A percentile compares a stretch with the other conserved stretches of the same genome.
These are phyloP conservation scores for Stipa capillata DNA, from an alignment of 176 grass and related monocot species.

Conservation along the genomic window DNA sequence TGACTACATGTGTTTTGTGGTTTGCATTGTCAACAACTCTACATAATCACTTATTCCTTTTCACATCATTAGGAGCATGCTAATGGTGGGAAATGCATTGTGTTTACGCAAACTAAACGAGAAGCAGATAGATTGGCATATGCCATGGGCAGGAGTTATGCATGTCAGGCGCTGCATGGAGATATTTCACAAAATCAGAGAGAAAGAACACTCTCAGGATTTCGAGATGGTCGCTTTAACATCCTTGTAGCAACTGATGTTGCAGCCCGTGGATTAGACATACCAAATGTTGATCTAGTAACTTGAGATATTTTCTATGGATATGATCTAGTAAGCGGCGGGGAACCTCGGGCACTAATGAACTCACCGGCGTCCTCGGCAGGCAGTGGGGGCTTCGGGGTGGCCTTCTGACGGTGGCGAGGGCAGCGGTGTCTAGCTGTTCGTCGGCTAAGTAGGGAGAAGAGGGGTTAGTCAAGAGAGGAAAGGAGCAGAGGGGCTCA, in stretches of 20 bases:
- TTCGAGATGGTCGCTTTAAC: slow-evolving; percentile 72
- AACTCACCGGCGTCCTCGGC: too few species aligned
- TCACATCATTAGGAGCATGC: slow-evolving; percentile 54
- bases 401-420: too few species aligned
- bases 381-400: too few species aligned
- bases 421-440: too few species aligned
- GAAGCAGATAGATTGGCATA: slow-evolving; percentile 82
- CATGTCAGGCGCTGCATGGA: slow-evolving; percentile 39
- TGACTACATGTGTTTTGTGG: not conserved
- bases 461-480: too few species aligned
- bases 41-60: not conserved
- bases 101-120: slow-evolving; percentile 96
- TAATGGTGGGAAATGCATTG: slow-evolving; percentile 95
- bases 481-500: too few species aligned
- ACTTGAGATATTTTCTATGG: too few species aligned
- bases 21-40: not conserved
- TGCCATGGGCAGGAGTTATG: slow-evolving; percentile 78
- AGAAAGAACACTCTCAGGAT: slow-evolving; percentile 70
- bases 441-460: too few species aligned
- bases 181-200: slow-evolving; percentile 22
- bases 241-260: slow-evolving; percentile 79
- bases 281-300: too few species aligned
- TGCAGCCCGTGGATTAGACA: slow-evolving; percentile 81
- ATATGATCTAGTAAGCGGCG: too few species aligned
- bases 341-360: too few species aligned